Evolutionary conservation across 2,329 filamentous ascomycete species (phyloP), one percentile per base, ranked within the genome.

Genomic region (Fusarium veterinarium): DNA sequence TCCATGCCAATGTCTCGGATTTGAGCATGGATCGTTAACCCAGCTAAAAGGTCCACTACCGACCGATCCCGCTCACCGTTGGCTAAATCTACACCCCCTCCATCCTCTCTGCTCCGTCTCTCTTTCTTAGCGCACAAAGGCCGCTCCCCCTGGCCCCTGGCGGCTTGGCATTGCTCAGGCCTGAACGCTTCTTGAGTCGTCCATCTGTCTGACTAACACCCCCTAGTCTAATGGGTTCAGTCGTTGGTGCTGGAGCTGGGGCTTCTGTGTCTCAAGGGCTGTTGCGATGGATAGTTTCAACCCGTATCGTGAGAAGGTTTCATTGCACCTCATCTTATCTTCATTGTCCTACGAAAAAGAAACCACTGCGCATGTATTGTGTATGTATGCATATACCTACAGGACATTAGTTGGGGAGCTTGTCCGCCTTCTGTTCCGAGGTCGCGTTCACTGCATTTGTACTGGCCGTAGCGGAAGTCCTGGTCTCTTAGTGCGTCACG

Each of bases 281-380:
- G 55, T 65, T 72, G 51, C 51, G 49, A 72, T 51, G 33, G 49
- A 72, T 51, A 30, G 69, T 69, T 59, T 72, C 49, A 72, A 60
- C 48, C 69, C 59, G 69, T 55, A 69, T 74, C 44, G 48, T 64
- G 63, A 59, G 60, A 51, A 71, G 57, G n/a, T 48, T 72, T 58
- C 51, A 71, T 74, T 65, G 71, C 67, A 76, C 55, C 67, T 75
- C 69, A 72, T 75, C 72, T 64, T 52, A 69, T 63, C 64, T 73
- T 55, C 60, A 46, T 62, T 37, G 60, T 55, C 44, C 52, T 38
- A 60, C 46, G 31, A 64, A 72, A 53, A 56, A 69, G 30, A 41
- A 55, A 46, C 20, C 31, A 56, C 59, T 52, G 35, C 45, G 28
- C 33, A 13, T 51, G 30, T 37, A 23, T 48, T 28, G 45, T 44